A percentile compares a stretch with the other conserved stretches of the same genome.
phyloP scores from a whole-genome alignment of 768 basidiomycete species.

The Candolleomyces aberdarensis region DNA sequence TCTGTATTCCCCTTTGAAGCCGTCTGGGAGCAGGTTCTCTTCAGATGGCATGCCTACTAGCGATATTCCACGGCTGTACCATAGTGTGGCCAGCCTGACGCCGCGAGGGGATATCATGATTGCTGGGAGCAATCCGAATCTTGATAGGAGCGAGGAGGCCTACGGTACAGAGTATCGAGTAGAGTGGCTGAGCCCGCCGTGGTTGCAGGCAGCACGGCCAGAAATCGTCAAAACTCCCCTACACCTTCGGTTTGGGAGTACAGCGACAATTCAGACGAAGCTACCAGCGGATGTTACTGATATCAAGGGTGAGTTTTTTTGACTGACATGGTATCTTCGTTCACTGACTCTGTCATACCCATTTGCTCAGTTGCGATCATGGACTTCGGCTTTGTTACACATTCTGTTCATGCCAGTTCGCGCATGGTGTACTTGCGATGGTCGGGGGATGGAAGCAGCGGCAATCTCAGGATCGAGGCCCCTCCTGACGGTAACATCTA shows the following conservation, averaged over 20 bases:
- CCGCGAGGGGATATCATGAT: constrained; percentile 73
- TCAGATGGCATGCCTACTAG: constrained; percentile 57
- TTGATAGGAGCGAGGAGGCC: constrained; percentile 67
- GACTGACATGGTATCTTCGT: neutral
- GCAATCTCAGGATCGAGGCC: constrained; percentile 53
- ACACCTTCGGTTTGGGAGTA: constrained; percentile 43
- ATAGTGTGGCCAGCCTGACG: constrained; percentile 79
- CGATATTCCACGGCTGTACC: constrained; percentile 72
- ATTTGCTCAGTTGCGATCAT: constrained; percentile 58
- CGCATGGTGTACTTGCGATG: constrained; percentile 64
- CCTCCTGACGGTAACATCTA: constrained; percentile 66
- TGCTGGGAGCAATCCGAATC: constrained; percentile 81
- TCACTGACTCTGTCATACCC: neutral
- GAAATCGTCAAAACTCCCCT: constrained; percentile 33
- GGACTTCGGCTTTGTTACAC: constrained; percentile 82
- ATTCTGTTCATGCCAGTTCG: constrained; percentile 71
- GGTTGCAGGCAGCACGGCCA: constrained; percentile 64
- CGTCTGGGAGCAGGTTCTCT: constrained; percentile 57
- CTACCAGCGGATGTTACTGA: constrained; percentile 30
- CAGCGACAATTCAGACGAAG: constrained; percentile 42
- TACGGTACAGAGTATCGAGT: constrained; percentile 89
- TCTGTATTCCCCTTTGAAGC: constrained; percentile 60
- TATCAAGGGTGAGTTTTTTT: constrained; percentile 45
- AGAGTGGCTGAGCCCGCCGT: constrained; percentile 83
- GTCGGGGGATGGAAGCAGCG: constrained; percentile 32